Evolutionary conservation across 768 basidiomycete species (phyloP), one percentile per base, ranked within the genome.

Genomic region (Thelephora ganbajun): DNA sequence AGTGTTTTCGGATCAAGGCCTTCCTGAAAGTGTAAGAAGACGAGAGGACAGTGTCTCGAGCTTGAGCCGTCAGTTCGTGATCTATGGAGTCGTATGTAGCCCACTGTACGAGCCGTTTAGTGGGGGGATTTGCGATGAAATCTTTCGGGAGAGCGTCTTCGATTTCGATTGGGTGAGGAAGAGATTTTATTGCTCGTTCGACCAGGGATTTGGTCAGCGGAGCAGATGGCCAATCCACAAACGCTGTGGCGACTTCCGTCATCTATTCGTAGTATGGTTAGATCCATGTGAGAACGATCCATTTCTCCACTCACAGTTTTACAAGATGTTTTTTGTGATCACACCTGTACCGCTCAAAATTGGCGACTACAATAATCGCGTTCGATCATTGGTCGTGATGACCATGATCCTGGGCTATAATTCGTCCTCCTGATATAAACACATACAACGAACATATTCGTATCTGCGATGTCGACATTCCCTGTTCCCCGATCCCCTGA

Each of bases 1-100:
- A 92, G 58, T 96, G 90, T 62, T 98, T 98, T 47, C 96, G 77
- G 53, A 98, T 98, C 47, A 99, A 71, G 33, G 84, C 82, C 62
- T 98, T 96, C 50, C 93, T 76, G 59, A 93, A 90, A 12, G 79
- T 82, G 59, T 92, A 93, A 33, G 81, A 82, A 7, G 87, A 93
- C 0, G 88, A 74, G 33, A 92, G 71, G 34, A 79, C 72, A 16
- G 39, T 18, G 16, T 41, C 18, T 11, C 18, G 16, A 22, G 16
- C 22, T 44, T 45, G 53, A 9, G 51, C 46, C 9, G 81, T 81
- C 23, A 81, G 71, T 53, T 79, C 76, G 51, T 93, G 91, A 53
- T 86, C 78, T 48, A 94, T 75, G 37, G 70, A 73, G 58, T 97
- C 92, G 68, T 97, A 97, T 20, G 84, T 78, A 16, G 86, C 80